Evolutionary conservation across 164 flowering plant species (phyloP), one percentile per base, ranked within the genome.

Genomic region (Echeveria elegans): DNA sequence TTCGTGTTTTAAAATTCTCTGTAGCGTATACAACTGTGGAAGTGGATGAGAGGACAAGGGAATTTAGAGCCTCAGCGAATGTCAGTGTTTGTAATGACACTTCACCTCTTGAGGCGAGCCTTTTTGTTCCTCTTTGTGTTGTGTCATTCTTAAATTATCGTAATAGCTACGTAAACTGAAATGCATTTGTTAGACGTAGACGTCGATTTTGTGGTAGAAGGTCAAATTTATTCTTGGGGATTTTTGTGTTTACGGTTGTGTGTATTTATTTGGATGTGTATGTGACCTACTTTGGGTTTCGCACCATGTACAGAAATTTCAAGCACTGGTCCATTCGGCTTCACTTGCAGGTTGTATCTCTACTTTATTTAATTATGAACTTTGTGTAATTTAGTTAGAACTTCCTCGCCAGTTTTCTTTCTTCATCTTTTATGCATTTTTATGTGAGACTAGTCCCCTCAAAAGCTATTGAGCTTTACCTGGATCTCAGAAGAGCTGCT

Each of bases 401-500:
- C 26, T 1, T 53, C 2, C 32, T 2, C 61, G 6, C 1, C 19
- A 12, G 12, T 19, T 3, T 34, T 23, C 2, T 23, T 9, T 6
- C 58, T 19, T 6, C 9, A 21, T 5, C 58, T 16, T 6, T 5
- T 50, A 9, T 50, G 1, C 58, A n/a, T 23, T 21, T 50, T 21
- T 23, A 23, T 37, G 29, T 3, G 26, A 24, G 47, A 1, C 18
- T 36, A 63, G 66, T 63, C 10, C 45, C 26, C 9, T 36, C 41
- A 6, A 63, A 63, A 21, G 45, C 41, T 23, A 36, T 63, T 26
- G 65, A 63, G 29, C 45, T 34, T 63, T 63, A 63, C 45, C 45
- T 63, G 45, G 41, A 63, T 63, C 43, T 63, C 29, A 63, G 66
- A 37, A 63, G 47, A 40, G 26, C 66, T 12, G n/a, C 37, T 32